Conservation (phyloP, 2,329 filamentous ascomycete genomes). For the Colletotrichum eleusines region DNA sequence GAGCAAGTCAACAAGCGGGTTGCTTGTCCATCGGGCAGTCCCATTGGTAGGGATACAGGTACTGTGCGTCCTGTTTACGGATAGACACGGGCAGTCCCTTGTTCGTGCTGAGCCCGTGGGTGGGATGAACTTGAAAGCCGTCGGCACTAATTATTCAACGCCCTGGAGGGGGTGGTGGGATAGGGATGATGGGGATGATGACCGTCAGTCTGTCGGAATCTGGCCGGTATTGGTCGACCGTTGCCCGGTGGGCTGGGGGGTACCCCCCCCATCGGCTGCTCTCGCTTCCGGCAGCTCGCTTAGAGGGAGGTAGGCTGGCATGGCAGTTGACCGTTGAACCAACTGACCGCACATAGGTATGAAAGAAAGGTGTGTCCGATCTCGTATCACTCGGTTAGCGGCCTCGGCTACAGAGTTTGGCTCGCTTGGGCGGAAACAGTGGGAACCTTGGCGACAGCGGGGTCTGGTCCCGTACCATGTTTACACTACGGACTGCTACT, state of each 20-base stretch:
- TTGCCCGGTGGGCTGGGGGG: neutral
- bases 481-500: too few relatives aligned
- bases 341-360: too few relatives aligned
- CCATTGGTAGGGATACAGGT: neutral
- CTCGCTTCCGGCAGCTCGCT: conserved; percentile 17
- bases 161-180: neutral
- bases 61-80: neutral
- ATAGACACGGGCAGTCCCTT: neutral
- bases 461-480: neutral
- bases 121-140: neutral
- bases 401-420: neutral
- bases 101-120: neutral
- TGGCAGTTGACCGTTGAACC: neutral
- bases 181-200: neutral
- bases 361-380: neutral
- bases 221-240: neutral
- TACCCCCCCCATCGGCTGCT: neutral
- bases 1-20: neutral
- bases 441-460: neutral
- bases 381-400: neutral
- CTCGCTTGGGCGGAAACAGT: neutral
- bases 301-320: neutral
- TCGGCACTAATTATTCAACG: neutral
- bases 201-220: neutral
- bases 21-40: neutral